phyloP scores from a whole-genome alignment of 805 yeast species.

The Kregervanrija delftensis region DNA sequence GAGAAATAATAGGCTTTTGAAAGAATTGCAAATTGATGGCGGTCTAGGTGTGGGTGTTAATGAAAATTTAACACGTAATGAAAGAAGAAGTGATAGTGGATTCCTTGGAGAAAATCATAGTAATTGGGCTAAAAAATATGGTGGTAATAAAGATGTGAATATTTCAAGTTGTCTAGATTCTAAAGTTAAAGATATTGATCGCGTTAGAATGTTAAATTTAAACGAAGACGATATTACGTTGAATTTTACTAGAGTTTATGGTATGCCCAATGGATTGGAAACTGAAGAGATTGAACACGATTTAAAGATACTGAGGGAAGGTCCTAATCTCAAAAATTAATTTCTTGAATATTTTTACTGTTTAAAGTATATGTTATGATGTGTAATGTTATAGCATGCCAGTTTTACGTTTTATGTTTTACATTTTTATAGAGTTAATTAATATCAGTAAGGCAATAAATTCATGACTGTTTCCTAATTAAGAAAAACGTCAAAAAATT shows the following conservation, averaged over 20 bases:
- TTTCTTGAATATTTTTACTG: too few species aligned
- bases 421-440: too few species aligned
- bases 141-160: constrained; percentile 4
- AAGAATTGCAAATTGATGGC: constrained; percentile 9
- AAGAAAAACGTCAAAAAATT: too few species aligned
- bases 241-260: constrained; percentile 10
- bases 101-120: background rate
- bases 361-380: too few species aligned
- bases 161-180: constrained; percentile 10
- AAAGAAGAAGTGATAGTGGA: constrained; percentile 2
- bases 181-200: constrained; percentile 6
- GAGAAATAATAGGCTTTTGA: constrained; percentile 6
- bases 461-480: too few species aligned
- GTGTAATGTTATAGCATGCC: too few species aligned
- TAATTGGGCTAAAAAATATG: background rate
- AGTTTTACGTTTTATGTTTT: too few species aligned
- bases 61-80: constrained; percentile 1
- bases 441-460: too few species aligned
- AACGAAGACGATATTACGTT: constrained; percentile 6
- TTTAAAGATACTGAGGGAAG: background rate
- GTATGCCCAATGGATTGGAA: constrained; percentile 10
- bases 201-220: constrained; percentile 9
- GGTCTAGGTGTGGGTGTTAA: constrained; percentile 6
- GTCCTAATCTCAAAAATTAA: too few species aligned
- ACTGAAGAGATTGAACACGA: constrained; percentile 10